Evolutionary conservation across 371 early-diverging fungal genomes (phyloP).

Genomic region (Rhizopus delemar): DNA sequence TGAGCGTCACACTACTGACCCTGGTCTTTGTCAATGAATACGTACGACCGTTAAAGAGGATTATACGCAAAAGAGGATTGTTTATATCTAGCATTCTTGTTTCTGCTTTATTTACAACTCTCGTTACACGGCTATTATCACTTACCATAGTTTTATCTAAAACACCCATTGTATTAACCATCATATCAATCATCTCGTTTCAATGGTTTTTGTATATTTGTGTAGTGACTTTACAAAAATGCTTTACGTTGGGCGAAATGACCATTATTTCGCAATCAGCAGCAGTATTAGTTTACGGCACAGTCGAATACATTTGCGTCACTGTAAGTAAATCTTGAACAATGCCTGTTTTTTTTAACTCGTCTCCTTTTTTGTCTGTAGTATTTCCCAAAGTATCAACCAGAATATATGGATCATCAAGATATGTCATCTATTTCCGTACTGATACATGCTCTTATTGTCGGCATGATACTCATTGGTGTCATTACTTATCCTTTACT

Average conservation of each 20-base stretch:
- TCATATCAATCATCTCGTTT: conserved; percentile 34
- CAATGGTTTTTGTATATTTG: conserved; percentile 50
- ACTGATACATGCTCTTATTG: conserved; percentile 52
- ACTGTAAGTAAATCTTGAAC: conserved; percentile 20
- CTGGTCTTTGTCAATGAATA: conserved; percentile 32
- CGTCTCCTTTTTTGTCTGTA: conserved; percentile 2
- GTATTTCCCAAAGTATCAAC: conserved; percentile 31
- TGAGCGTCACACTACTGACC: conserved; percentile 32
- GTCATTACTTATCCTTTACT: conserved; percentile 56
- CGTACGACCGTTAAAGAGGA: conserved; percentile 35
- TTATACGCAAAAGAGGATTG: conserved; percentile 42
- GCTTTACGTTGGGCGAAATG: conserved; percentile 74
- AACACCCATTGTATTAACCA: conserved; percentile 30
- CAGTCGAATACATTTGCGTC: conserved; percentile 34
- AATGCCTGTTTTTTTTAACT: not conserved
- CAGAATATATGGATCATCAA: conserved; percentile 24
- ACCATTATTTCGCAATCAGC: conserved; percentile 63
- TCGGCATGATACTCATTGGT: conserved; percentile 74
- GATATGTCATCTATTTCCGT: conserved; percentile 38
- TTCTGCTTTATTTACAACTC: conserved; percentile 32
- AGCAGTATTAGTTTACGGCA: conserved; percentile 50
- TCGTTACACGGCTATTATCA: conserved; percentile 26
- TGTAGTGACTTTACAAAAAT: conserved; percentile 45
- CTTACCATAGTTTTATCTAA: conserved; percentile 29
- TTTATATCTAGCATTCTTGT: conserved; percentile 40